These are phyloP conservation scores for Chaetomium strumarium DNA, from an alignment of 2,329 filamentous ascomycete genomes.

Conservation along the genomic window DNA sequence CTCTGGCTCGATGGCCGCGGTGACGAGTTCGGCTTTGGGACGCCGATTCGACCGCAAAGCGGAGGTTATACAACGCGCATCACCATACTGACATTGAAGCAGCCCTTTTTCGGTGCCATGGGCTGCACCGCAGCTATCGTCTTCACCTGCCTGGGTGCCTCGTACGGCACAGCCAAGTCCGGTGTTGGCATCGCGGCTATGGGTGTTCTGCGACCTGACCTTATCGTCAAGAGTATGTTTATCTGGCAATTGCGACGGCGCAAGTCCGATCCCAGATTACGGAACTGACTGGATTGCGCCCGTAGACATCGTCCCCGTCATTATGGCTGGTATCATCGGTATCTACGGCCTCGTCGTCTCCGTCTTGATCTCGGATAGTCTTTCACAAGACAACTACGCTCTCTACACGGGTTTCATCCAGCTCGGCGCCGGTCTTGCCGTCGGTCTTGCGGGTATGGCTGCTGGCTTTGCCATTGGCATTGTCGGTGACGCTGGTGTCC, in stretches of 20 bases:
- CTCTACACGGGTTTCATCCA: conserved; percentile 83
- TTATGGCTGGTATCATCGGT: conserved; percentile 99
- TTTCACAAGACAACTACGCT: conserved; percentile 60
- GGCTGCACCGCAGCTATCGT: conserved; percentile 68
- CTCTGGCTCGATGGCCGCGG: conserved; percentile 12
- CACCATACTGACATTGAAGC: conserved; percentile 20
- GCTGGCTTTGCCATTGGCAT: conserved; percentile 84
- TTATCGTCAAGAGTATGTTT: conserved; percentile 96
- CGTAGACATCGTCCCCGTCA: conserved; percentile 95
- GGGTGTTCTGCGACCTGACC: conserved; percentile 94
- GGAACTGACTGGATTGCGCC: conserved; percentile 5
- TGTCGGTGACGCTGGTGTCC: conserved; percentile 82
- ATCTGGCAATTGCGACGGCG: background rate
- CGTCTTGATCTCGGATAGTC: conserved; percentile 75
- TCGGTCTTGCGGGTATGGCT: conserved; percentile 76
- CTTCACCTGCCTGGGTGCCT: conserved; percentile 62
- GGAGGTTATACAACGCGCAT: conserved; percentile 20
- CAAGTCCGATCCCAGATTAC: background rate
- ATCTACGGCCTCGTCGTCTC: conserved; percentile 92
- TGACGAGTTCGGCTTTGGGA: conserved; percentile 20
- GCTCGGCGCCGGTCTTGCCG: conserved; percentile 74
- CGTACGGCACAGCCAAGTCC: conserved; percentile 98
- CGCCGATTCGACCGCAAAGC: conserved; percentile 22
- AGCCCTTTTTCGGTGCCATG: conserved; percentile 95
- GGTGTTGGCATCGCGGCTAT: conserved; percentile 98